Conservation (phyloP, 176 grass and related monocot species). For the Rhynchospora breviuscula region DNA sequence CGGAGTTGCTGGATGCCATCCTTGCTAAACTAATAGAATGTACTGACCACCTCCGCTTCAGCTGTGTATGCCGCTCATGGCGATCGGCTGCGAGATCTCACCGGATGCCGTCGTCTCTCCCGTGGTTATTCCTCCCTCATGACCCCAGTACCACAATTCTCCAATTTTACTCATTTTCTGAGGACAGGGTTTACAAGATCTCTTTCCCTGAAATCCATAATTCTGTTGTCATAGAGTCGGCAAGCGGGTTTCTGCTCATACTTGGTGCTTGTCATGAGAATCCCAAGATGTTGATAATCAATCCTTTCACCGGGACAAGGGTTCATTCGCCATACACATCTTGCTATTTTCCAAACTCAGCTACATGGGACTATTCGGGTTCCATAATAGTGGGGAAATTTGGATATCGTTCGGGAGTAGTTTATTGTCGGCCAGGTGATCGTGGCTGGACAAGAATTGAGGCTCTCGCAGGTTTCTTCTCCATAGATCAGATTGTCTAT, state of each 20-base stretch:
- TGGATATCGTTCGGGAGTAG: background rate
- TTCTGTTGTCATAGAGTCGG: background rate
- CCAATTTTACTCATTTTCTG: slow-evolving; percentile 18
- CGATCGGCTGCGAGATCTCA: slow-evolving; percentile 25
- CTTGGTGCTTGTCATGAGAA: background rate
- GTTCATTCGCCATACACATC: background rate
- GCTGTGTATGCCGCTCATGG: slow-evolving; percentile 52
- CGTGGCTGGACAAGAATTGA: background rate
- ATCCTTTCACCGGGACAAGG: background rate
- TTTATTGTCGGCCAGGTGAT: background rate
- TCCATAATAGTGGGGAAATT: background rate
- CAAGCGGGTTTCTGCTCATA: background rate
- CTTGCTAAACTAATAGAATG: slow-evolving; percentile 29
- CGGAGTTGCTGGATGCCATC: slow-evolving; percentile 37
- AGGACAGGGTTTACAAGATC: slow-evolving; percentile 42
- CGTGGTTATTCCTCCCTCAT: slow-evolving; percentile 39
- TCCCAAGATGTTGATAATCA: background rate
- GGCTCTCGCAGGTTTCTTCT: background rate
- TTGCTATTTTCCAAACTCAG: background rate
- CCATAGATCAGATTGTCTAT: background rate
- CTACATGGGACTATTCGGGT: background rate
- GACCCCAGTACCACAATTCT: slow-evolving; percentile 39
- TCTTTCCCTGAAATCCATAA: background rate
- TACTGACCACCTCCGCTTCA: slow-evolving; percentile 49
- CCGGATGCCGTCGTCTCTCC: slow-evolving; percentile 29